A percentile compares a stretch with the other conserved stretches of the same genome.
Evolutionary conservation across 495 filamentous ascomycete species (phyloP).

Genomic region (Tuber brumale): DNA sequence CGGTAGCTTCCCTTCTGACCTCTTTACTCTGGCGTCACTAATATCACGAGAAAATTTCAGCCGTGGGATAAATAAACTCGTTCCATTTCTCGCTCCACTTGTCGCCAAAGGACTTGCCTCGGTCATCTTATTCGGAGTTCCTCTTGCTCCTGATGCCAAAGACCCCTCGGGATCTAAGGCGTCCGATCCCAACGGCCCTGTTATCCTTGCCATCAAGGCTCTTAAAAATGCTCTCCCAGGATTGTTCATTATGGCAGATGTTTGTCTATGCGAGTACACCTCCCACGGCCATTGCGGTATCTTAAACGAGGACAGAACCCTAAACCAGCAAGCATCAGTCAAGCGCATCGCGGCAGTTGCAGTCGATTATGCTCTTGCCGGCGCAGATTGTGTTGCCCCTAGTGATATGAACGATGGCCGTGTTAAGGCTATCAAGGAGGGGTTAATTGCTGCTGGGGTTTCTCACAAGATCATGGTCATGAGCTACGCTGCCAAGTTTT

Average conservation of each 20-base stretch:
- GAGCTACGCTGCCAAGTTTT: conserved; percentile 97
- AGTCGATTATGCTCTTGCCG: conserved; percentile 83
- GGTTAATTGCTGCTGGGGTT: conserved; percentile 84
- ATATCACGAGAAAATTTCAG: conserved; percentile 39
- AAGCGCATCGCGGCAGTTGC: conserved; percentile 91
- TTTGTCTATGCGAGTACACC: conserved; percentile 97
- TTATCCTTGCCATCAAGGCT: conserved; percentile 75
- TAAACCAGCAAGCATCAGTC: conserved; percentile 87
- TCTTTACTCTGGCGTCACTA: conserved; percentile 4
- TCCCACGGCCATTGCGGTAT: conserved; percentile 98
- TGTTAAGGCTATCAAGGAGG: conserved; percentile 91
- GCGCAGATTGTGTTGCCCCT: conserved; percentile 92
- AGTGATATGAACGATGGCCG: conserved; percentile 99
- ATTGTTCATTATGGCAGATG: conserved; percentile 83
- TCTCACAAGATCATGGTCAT: conserved; percentile 85
- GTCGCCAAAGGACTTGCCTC: conserved; percentile 81
- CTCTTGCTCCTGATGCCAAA: conserved; percentile 68
- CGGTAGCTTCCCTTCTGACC: conserved; percentile 39
- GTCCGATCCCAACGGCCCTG: conserved; percentile 86
- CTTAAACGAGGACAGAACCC: conserved; percentile 76
- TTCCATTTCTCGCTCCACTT: conserved; percentile 77
- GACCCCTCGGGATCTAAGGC: conserved; percentile 89
- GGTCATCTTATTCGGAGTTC: conserved; percentile 94
- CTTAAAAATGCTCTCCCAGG: conserved; percentile 75
- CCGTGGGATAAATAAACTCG: conserved; percentile 74